A percentile compares a stretch with the other conserved stretches of the same genome.
Conservation (phyloP, 768 basidiomycete species). For the Pluteus cervinus region DNA sequence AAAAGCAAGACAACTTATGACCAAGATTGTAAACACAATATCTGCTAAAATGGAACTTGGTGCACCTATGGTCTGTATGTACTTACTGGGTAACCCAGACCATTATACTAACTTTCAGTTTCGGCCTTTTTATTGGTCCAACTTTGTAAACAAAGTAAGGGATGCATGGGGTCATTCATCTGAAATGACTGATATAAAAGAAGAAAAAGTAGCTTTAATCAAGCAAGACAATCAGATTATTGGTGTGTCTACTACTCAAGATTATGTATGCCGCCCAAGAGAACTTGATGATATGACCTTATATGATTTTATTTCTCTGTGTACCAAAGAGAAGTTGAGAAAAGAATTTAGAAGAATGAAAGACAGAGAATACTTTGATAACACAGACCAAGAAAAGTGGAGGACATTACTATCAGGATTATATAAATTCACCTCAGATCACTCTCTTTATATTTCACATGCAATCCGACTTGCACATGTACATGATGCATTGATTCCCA, state of each 20-base stretch:
- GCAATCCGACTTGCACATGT: slow-evolving; percentile 2
- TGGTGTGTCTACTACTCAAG: slow-evolving; percentile 14
- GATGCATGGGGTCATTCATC: slow-evolving; percentile 10
- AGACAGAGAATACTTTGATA: neutral
- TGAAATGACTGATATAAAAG: slow-evolving; percentile 3
- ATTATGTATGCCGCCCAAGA: slow-evolving; percentile 16
- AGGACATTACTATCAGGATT: slow-evolving; percentile 17
- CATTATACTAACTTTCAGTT: slow-evolving; percentile 25
- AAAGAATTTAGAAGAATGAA: slow-evolving; percentile 2
- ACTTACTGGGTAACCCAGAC: slow-evolving; percentile 23
- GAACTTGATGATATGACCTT: slow-evolving; percentile 14
- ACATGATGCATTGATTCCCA: slow-evolving; percentile 13
- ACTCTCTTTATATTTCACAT: neutral
- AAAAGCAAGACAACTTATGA: slow-evolving; percentile 24
- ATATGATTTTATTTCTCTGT: slow-evolving; percentile 22
- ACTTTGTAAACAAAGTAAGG: slow-evolving; percentile 18
- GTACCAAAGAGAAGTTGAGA: slow-evolving; percentile 7
- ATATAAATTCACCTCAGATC: slow-evolving; percentile 18
- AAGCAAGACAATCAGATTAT: slow-evolving; percentile 13
- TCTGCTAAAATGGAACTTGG: slow-evolving; percentile 25
- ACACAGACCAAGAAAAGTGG: neutral
- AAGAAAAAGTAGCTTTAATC: slow-evolving; percentile 15
- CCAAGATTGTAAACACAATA: slow-evolving; percentile 27
- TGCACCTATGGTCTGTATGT: slow-evolving; percentile 22
- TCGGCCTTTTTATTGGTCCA: slow-evolving; percentile 21